Evolutionary conservation across 1,284 basidiomycete species (phyloP).

Genomic region (Fomitopsis schrenkii): DNA sequence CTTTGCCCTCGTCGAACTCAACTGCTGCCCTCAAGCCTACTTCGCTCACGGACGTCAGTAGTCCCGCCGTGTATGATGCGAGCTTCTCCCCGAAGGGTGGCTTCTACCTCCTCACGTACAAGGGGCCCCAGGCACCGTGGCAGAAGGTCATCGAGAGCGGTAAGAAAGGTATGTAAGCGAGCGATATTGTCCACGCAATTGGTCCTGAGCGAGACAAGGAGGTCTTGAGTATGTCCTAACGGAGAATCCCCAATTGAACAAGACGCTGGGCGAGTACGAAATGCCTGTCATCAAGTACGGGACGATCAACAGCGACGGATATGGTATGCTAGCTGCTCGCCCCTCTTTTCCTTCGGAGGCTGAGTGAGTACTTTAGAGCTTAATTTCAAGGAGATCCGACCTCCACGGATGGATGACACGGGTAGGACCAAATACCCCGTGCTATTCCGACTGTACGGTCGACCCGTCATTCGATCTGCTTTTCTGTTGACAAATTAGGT

Average conservation of each 20-base stretch:
- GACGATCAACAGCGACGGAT: conserved; percentile 76
- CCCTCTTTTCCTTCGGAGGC: not conserved
- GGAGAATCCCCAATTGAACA: conserved; percentile 71
- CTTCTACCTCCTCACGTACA: conserved; percentile 80
- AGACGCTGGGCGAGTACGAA: conserved; percentile 69
- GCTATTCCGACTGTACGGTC: conserved; percentile 77
- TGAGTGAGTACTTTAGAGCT: conserved; percentile 47
- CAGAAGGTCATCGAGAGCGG: conserved; percentile 72
- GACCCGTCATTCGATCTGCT: not conserved
- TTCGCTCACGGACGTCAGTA: conserved; percentile 63
- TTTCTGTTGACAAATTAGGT: not conserved
- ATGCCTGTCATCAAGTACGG: conserved; percentile 66
- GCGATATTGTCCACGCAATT: too few species aligned
- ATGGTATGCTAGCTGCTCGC: conserved; percentile 44
- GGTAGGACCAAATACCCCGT: conserved; percentile 94
- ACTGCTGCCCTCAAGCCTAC: conserved; percentile 37
- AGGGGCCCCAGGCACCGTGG: conserved; percentile 84
- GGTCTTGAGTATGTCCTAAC: conserved; percentile 65
- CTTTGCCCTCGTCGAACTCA: conserved; percentile 46
- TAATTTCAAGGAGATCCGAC: conserved; percentile 87
- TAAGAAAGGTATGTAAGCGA: conserved; percentile 46
- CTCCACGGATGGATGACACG: conserved; percentile 87
- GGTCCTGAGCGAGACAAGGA: conserved; percentile 20
- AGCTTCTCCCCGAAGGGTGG: conserved; percentile 81
- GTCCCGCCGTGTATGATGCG: conserved; percentile 60